Base-by-base conservation (phyloP, 768 basidiomycete genomes). In the Suillus spraguei region DNA sequence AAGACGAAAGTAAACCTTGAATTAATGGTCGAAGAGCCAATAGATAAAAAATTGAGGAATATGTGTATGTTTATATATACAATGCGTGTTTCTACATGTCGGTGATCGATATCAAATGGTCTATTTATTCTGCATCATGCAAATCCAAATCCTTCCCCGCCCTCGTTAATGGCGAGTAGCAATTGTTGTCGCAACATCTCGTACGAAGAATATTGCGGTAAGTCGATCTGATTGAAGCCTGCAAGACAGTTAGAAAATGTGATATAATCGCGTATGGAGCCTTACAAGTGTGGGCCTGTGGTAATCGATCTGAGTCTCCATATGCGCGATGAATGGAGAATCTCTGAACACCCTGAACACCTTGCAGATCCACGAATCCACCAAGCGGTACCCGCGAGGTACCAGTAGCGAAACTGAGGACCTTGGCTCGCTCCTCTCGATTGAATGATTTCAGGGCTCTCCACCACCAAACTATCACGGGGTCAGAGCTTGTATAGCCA, bases 381-480 rank as follows among this genome's bases (percentile, higher is more conserved):
- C 89, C 91, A 44, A 99, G 85, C 10, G 97, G 97, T 1, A 99
- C 97, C 53, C 96, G 85, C 10, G 95, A 95, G 6, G 93, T 88
- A 64, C 94, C 88, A 1, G 97, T 97, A 16, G 95, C 96, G 77
- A 99, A 99, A 81, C 96, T 97, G 62, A 99, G 82, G 52, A 99
- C 94, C 76, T 97, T 95, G 38, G 97, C 95, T 62, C 95, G 83
- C 77, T 99, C 97, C 69, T 98, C 96, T 39, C 97, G 91, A 68
- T 92, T 94, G 80, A 98, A 98, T 10, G 95, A 97, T 77, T 99
- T 95, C 49, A 99, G 85, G 2, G 97, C 97, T 67, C 97, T 86
- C 97, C 97, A 99, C 91, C 95, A 98, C 96, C 96, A 99, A 35
- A 93, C 89, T 64, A 99, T 95, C 70, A 97, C 95, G 7, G 97